Evolutionary conservation across 306 rosid genomes (phyloP), one percentile per base, ranked within the genome.

Genomic region (Cucurbita maxima): DNA sequence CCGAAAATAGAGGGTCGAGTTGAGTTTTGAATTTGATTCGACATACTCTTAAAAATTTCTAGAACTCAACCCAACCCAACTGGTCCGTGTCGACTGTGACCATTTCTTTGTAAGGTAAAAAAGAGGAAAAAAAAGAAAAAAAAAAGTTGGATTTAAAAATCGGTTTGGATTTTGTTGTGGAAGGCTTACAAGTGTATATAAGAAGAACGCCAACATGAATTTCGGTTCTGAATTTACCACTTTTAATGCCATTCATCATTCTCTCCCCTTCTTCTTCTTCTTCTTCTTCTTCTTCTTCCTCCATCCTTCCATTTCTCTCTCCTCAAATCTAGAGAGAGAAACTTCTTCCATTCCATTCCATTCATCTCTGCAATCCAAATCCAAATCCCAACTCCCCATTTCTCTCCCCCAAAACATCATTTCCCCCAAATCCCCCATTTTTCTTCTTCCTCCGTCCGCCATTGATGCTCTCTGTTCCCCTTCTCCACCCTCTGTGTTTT

Each of bases 281-380:
- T 44, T 40, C 50, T 9, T 52, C 76, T 14, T 43, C 25, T 5
- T 55, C 43, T 6, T 34, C 41, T 12, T 50, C 43, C 0, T 7
- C 10, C 6, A 5, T 19, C 20, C 60, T 36, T 11, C 3, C 15
- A 3, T 58, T 22, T 34, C 67, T 73, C 76, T 73, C 68, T 74
- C 69, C 41, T 36, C 50, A 75, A 62, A 60, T 48, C 48, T 61
- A 50, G 72, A 62, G 53, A 61, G 72, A 51, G 72, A 58, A 48
- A 50, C 50, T 18, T 6, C 5, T 37, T 22, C 13, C 38, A 57
- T 57, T 22, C 4, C 62, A 57, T 57, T 58, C 30, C 63, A 25
- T n/a, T 25, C 36, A 38, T 11, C 63, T 5, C 41, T 58, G 6
- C 34, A n/a, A 4, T 55, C n/a, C 40, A 57, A 3, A 36, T 3